Base-by-base conservation (phyloP, 331 rosid genomes). In the Quercus tomentella region DNA sequence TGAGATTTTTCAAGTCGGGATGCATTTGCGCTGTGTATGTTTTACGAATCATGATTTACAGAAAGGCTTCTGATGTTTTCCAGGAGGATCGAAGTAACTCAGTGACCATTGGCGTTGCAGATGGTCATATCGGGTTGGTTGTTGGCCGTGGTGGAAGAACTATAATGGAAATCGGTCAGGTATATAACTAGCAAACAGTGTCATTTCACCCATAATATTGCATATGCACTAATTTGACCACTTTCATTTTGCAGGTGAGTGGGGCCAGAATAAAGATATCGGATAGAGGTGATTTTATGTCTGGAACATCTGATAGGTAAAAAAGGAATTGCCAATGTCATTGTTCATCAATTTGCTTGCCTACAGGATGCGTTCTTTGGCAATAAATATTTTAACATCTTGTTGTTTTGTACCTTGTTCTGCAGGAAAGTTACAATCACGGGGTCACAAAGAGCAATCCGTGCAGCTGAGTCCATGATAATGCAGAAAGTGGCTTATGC, bases 201-300 rank as follows among this genome's bases (percentile, higher is more conserved):
- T 80, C 76, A 37, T 28, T 51, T 30, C 52, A 60, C 33, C 70
- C 28, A 33, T 35, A 72, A 68, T 80, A 81, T 81, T 16, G 62
- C 73, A n/a, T 23, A 49, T 63, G 51, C 22, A 37, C 80, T 81
- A 88, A 71, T 57, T 26, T 73, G 56, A 82, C 61, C 80, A 69
- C 83, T 69, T 80, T 51, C 23, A 28, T 84, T 84, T 70, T 84
- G 83, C 94, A 96, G 99, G 81, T 72, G 26, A 96, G 94, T 78
- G 99, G 99, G 23, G 99, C 99, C 73, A 96, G 93, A 93, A 93
- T 96, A 88, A 96, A 93, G 92, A 96, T 96, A 85, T 96, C 99
- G 21, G 98, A 96, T 79, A 88, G 99, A 82, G 99, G 97, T 4
- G 99, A 96, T 85, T 96, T 90, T 89, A 87, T 96, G 85, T 86